Evolutionary conservation across 2,329 filamentous ascomycete species (phyloP).

Genomic region (Colletotrichum incanum): DNA sequence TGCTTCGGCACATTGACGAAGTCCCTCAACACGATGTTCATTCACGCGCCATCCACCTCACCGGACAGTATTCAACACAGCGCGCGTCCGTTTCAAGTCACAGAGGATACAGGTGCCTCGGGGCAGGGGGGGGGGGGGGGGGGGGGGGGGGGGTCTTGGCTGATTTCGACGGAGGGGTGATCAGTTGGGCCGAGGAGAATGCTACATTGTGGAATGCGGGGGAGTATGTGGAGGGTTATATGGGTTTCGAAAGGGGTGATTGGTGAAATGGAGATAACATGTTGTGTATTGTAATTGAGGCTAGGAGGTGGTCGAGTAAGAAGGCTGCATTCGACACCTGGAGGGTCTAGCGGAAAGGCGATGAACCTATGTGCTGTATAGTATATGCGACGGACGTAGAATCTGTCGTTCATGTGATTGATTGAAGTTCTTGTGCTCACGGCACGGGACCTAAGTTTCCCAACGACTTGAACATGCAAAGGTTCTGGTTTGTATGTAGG

Average conservation of each 20-base stretch:
- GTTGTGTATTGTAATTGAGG: neutral
- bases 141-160: neutral
- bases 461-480: neutral
- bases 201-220: constrained; percentile 6
- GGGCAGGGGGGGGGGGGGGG: too few relatives aligned
- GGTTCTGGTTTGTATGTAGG: neutral
- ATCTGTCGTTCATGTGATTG: neutral
- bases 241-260: constrained; percentile 21
- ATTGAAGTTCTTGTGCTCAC: neutral
- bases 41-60: neutral
- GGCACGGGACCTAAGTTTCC: neutral
- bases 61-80: too few relatives aligned
- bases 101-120: too few relatives aligned
- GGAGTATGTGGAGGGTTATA: neutral
- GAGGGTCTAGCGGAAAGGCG: neutral
- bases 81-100: neutral
- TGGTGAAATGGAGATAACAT: neutral
- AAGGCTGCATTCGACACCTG: neutral
- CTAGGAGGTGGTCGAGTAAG: neutral
- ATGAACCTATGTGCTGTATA: neutral
- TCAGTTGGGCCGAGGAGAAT: neutral
- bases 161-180: neutral
- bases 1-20: constrained; percentile 3
- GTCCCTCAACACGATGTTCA: too few relatives aligned
- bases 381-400: neutral